Evolutionary conservation across 768 basidiomycete species (phyloP).

Genomic region (Naganishia antarctica): DNA sequence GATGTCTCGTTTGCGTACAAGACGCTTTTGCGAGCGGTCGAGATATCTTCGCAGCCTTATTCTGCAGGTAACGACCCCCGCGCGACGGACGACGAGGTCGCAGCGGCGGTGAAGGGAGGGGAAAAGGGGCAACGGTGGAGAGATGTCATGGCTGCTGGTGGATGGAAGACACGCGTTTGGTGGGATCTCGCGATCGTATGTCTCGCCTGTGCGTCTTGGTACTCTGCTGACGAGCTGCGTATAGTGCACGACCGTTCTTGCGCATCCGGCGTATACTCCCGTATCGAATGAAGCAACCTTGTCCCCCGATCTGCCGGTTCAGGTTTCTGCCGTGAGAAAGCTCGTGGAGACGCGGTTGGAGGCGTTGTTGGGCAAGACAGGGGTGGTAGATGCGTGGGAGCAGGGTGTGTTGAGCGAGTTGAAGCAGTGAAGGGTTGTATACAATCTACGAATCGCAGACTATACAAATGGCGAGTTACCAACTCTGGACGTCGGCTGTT

Average conservation of each 20-base stretch:
- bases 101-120: background rate
- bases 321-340: conserved; percentile 32
- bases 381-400: conserved; percentile 27
- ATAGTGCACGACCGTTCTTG: conserved; percentile 4
- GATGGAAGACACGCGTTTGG: conserved; percentile 39
- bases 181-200: conserved; percentile 42
- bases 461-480: no score
- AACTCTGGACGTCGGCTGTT: background rate
- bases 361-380: conserved; percentile 32
- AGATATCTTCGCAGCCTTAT: conserved; percentile 41
- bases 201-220: background rate
- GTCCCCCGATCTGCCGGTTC: background rate
- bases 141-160: background rate
- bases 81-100: background rate
- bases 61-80: background rate
- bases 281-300: no score
- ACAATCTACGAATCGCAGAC: no score
- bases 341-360: conserved; percentile 34
- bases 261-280: background rate
- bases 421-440: no score
- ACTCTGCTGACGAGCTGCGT: background rate
- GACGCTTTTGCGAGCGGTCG: conserved; percentile 40
- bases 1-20: conserved; percentile 43
- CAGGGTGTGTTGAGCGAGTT: conserved; percentile 31
- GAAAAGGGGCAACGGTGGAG: background rate